Evolutionary conservation across 306 rosid genomes (phyloP).

Genomic region (Dalbergia cochinchinensis): DNA sequence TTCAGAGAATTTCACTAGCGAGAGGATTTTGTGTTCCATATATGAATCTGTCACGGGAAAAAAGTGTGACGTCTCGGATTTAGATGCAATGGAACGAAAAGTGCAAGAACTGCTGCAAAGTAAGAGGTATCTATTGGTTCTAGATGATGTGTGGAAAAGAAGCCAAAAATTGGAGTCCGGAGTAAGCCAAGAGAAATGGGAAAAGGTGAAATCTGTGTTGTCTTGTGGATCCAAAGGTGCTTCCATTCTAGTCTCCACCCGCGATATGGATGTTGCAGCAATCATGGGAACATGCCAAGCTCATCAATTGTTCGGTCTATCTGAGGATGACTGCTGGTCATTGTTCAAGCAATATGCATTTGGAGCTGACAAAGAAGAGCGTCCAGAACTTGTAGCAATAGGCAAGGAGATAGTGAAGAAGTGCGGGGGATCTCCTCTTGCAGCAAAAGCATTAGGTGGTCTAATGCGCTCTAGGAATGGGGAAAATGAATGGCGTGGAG

Average conservation of each 20-base stretch:
- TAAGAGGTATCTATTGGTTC: neutral
- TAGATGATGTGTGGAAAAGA: neutral
- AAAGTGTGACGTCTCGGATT: neutral
- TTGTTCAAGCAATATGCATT: neutral
- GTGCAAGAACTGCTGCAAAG: neutral
- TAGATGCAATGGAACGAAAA: neutral
- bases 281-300: neutral
- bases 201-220: neutral
- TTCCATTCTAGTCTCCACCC: neutral
- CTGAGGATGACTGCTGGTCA: neutral
- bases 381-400: neutral
- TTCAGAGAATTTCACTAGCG: neutral
- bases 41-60: neutral
- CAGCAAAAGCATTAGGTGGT: conserved; percentile 14
- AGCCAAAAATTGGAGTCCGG: neutral
- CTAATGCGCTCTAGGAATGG: neutral
- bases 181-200: neutral
- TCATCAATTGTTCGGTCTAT: neutral
- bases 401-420: neutral
- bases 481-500: neutral
- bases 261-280: neutral
- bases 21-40: neutral
- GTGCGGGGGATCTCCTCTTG: neutral
- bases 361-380: neutral
- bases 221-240: neutral